phyloP scores from a whole-genome alignment of 192 early-diverging fungal species.

The Blastocladiella britannica region DNA sequence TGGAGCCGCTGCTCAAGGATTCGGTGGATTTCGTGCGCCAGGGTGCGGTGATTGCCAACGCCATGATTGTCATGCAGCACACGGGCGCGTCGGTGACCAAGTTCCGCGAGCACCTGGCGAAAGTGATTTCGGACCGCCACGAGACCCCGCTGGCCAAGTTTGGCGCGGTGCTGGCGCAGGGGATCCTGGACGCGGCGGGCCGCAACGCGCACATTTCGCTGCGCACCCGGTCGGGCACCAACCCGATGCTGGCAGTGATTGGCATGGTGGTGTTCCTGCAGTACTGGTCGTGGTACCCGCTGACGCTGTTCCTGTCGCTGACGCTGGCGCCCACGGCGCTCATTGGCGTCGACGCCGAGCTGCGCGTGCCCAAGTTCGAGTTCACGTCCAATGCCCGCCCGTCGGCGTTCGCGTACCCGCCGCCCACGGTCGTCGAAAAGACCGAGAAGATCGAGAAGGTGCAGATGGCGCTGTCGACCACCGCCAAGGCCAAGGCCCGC shows the following conservation, averaged over 20 bases:
- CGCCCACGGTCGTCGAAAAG: conserved; percentile 59
- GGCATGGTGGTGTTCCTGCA: conserved; percentile 97
- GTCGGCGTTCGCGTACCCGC: conserved; percentile 82
- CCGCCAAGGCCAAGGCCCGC: conserved; percentile 71
- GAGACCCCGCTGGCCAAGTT: conserved; percentile 83
- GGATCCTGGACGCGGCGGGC: conserved; percentile 95
- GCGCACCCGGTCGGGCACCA: conserved; percentile 62
- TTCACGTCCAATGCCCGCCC: conserved; percentile 67
- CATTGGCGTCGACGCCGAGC: conserved; percentile 78
- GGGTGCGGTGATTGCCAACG: conserved; percentile 82
- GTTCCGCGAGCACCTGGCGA: conserved; percentile 69
- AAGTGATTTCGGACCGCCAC: conserved; percentile 77
- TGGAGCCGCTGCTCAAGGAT: conserved; percentile 96
- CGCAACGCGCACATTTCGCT: conserved; percentile 92
- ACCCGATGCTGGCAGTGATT: conserved; percentile 87
- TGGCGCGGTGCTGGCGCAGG: conserved; percentile 86
- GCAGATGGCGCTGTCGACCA: conserved; percentile 88
- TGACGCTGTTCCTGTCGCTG: conserved; percentile 85
- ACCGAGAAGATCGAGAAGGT: conserved; percentile 60
- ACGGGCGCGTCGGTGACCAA: conserved; percentile 52
- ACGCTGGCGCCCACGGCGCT: conserved; percentile 87
- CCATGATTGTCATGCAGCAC: conserved; percentile 90
- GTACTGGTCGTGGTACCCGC: conserved; percentile 99
- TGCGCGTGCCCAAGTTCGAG: conserved; percentile 68
- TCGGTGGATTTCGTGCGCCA: conserved; percentile 94